Evolutionary conservation across 306 rosid genomes (phyloP), one percentile per base, ranked within the genome.

Genomic region (Ormosia emarginata): DNA sequence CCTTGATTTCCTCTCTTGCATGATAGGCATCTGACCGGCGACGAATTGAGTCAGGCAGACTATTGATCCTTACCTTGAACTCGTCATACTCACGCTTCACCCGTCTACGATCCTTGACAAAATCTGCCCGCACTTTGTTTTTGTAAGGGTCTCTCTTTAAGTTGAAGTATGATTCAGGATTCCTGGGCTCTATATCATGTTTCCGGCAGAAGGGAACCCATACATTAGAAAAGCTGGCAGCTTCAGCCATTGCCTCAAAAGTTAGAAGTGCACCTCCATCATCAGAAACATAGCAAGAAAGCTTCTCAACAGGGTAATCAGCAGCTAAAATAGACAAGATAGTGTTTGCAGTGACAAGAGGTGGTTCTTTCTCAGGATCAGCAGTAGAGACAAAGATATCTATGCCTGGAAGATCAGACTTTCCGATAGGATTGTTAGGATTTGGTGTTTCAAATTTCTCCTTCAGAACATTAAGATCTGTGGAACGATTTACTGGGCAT

Each of bases 221-320:
- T 17, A 74, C 47, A 71, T 94, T 94, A 63, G 98, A 86, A 87
- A 89, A 94, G 85, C 98, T 92, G 43, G 97, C 98, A 74, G 98
- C 98, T 86, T 94, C 98, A 4, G 98, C 97, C 98, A 92, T 94
- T 76, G 98, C 98, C 90, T 94, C 98, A 63, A 94, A 94, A 56
- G 98, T 94, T 75, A 94, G 71, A 81, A 94, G 98, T 14, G 98
- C 97, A 36, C 98, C 98, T 73, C 97, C 98, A 78, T 94, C 98
- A 30, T 94, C 98, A 87, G 98, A 94, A 64, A 94, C 98, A 86
- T 94, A 94, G 79, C 98, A 94, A 74, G 98, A 90, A 70, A 94
- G 98, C 85, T 94, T 94, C 81, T 94, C 98, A 66, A 94, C 98
- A 2, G 98, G 97, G 64, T 89, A 94, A 75, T 90, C 94, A 59